Evolutionary conservation across 371 early-diverging fungal genomes (phyloP).

Genomic region (Dipsacomyces acuminosporus): DNA sequence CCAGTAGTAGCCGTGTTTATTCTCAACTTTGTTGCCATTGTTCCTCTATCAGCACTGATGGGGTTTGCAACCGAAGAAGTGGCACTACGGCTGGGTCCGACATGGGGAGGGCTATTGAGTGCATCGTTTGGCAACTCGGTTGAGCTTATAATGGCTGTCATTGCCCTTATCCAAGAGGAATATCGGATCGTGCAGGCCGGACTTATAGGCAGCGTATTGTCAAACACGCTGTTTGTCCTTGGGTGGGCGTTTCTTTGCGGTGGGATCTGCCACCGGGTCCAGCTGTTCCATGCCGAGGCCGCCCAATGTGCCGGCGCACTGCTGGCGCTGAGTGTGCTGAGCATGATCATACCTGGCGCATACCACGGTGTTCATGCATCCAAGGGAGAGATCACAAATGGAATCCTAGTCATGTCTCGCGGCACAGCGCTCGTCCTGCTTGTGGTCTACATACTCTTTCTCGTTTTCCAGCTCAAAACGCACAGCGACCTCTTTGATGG

Average conservation of each 20-base stretch:
- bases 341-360: conserved; percentile 75
- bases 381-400: conserved; percentile 44
- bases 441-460: conserved; percentile 63
- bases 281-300: conserved; percentile 70
- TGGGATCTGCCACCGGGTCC: conserved; percentile 59
- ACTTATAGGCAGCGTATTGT: conserved; percentile 77
- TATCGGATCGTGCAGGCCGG: conserved; percentile 79
- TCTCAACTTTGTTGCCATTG: conserved; percentile 82
- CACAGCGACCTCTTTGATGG: conserved; percentile 55
- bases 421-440: conserved; percentile 71
- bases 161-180: conserved; percentile 70
- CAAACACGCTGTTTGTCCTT: conserved; percentile 69
- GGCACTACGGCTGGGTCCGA: conserved; percentile 43
- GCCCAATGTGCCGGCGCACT: conserved; percentile 76
- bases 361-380: conserved; percentile 56
- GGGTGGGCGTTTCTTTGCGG: conserved; percentile 77
- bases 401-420: conserved; percentile 54
- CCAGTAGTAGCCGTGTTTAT: conserved; percentile 60
- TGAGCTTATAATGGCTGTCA: conserved; percentile 73
- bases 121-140: conserved; percentile 68
- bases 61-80: conserved; percentile 54
- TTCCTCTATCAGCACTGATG: conserved; percentile 78
- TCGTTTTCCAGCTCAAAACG: conserved; percentile 75
- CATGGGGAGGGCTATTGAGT: conserved; percentile 80
- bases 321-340: conserved; percentile 66